A percentile compares a stretch with the other conserved stretches of the same genome.
These are phyloP conservation scores for Dactylis glomerata DNA, from an alignment of 176 grass and related monocot genomes.

Conservation along the genomic window DNA sequence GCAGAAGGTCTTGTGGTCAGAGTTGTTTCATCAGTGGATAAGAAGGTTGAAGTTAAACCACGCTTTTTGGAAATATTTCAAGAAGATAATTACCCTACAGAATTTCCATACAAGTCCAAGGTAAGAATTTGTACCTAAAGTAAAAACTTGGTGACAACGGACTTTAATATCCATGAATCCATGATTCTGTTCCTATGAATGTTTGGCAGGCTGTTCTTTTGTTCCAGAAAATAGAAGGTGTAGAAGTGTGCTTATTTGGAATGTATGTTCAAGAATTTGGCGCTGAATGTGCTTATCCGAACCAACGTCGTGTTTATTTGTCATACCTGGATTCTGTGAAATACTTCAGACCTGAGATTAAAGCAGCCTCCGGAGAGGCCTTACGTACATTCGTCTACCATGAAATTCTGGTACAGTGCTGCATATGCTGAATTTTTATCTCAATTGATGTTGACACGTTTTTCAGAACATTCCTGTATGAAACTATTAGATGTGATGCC, in stretches of 20 bases:
- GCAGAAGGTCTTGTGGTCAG: conserved; percentile 97
- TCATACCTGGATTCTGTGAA: conserved; percentile 99
- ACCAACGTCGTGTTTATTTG: conserved; percentile 93
- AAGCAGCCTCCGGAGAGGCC: conserved; percentile 74
- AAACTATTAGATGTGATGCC: background rate
- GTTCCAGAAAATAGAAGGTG: conserved; percentile 99
- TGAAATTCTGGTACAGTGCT: conserved; percentile 88
- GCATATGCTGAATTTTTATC: background rate
- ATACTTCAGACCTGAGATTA: conserved; percentile 96
- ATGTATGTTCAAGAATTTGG: conserved; percentile 99
- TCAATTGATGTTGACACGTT: conserved; percentile 7
- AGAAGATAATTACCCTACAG: conserved; percentile 95
- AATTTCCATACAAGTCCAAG: conserved; percentile 98
- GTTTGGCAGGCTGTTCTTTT: conserved; percentile 88
- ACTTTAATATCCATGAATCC: conserved; percentile 18
- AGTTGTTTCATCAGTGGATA: conserved; percentile 99
- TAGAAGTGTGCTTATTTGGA: conserved; percentile 99
- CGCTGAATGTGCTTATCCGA: conserved; percentile 77
- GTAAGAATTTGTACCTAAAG: conserved; percentile 41
- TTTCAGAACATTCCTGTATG: conserved; percentile 27
- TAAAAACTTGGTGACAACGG: conserved; percentile 12
- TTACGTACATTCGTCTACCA: conserved; percentile 93
- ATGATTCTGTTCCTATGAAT: conserved; percentile 16
- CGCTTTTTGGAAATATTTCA: conserved; percentile 99
- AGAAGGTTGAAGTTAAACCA: conserved; percentile 98